These are phyloP conservation scores for Cichorium intybus DNA, from an alignment of 140 eudicot species.

Conservation along the genomic window DNA sequence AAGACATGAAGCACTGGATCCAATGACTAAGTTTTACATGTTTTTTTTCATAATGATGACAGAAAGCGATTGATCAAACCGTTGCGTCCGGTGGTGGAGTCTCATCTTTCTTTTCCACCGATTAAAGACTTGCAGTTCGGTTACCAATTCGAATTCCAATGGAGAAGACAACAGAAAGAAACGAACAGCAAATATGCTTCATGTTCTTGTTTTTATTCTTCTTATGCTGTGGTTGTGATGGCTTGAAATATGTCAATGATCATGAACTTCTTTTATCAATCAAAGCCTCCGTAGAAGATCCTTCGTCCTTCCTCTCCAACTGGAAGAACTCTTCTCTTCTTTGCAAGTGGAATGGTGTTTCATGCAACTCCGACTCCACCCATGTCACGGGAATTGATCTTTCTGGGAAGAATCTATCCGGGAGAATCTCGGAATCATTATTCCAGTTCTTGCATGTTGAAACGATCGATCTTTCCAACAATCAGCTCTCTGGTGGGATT, in stretches of 20 bases:
- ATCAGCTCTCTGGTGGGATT: slow-evolving; percentile 54
- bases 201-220: slow-evolving; percentile 37
- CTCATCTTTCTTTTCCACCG: slow-evolving; percentile 23
- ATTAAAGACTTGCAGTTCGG: slow-evolving; percentile 14
- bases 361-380: slow-evolving; percentile 51
- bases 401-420: slow-evolving; percentile 59
- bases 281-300: slow-evolving; percentile 63
- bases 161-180: slow-evolving; percentile 27
- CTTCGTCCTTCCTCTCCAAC: slow-evolving; percentile 48
- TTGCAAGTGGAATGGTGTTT: slow-evolving; percentile 74
- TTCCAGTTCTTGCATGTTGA: slow-evolving; percentile 50
- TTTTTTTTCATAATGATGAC: slow-evolving; percentile 36
- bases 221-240: slow-evolving; percentile 21
- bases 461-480: slow-evolving; percentile 60
- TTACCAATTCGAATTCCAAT: slow-evolving; percentile 11
- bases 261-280: slow-evolving; percentile 52
- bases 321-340: slow-evolving; percentile 62
- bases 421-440: slow-evolving; percentile 43
- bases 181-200: slow-evolving; percentile 21
- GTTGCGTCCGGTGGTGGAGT: slow-evolving; percentile 24
- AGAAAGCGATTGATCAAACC: slow-evolving; percentile 44
- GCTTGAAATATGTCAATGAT: slow-evolving; percentile 30
- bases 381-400: slow-evolving; percentile 54
- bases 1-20: slow-evolving; percentile 41
- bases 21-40: slow-evolving; percentile 37